Conservation (phyloP, 2,329 filamentous ascomycete species). For the Emergomyces orientalis region DNA sequence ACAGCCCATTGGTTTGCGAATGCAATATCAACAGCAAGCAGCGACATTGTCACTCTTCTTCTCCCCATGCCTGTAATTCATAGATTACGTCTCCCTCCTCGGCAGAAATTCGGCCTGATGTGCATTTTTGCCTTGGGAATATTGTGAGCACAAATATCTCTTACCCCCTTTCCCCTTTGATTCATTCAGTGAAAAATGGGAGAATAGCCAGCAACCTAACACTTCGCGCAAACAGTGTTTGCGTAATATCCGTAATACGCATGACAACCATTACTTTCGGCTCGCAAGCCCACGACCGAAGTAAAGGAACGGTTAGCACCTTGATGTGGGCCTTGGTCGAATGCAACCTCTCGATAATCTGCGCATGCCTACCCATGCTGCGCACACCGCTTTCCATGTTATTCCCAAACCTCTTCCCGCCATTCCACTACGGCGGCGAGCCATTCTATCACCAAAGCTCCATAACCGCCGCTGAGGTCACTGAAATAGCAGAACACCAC, state of each 20-base stretch:
- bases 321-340: slow-evolving; percentile 32
- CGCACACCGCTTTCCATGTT: slow-evolving; percentile 20
- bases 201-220: background rate
- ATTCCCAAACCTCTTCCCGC: slow-evolving; percentile 18
- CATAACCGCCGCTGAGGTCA: background rate
- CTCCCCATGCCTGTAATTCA: slow-evolving; percentile 28
- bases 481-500: background rate
- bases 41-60: slow-evolving; percentile 28
- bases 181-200: background rate
- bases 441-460: background rate
- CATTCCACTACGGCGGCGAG: background rate
- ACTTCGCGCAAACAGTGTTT: slow-evolving; percentile 18
- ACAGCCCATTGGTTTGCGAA: slow-evolving; percentile 44
- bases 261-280: slow-evolving; percentile 26
- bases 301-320: slow-evolving; percentile 22
- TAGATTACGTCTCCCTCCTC: slow-evolving; percentile 22
- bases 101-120: slow-evolving; percentile 44
- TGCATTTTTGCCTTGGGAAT: slow-evolving; percentile 30
- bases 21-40: slow-evolving; percentile 30
- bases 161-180: background rate
- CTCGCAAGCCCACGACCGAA: slow-evolving; percentile 19
- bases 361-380: slow-evolving; percentile 32
- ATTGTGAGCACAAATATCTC: slow-evolving; percentile 25
- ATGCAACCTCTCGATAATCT: slow-evolving; percentile 29
- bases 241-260: slow-evolving; percentile 25